Conservation (phyloP, 495 filamentous ascomycete genomes). For the Lasiosphaeria ovina region DNA sequence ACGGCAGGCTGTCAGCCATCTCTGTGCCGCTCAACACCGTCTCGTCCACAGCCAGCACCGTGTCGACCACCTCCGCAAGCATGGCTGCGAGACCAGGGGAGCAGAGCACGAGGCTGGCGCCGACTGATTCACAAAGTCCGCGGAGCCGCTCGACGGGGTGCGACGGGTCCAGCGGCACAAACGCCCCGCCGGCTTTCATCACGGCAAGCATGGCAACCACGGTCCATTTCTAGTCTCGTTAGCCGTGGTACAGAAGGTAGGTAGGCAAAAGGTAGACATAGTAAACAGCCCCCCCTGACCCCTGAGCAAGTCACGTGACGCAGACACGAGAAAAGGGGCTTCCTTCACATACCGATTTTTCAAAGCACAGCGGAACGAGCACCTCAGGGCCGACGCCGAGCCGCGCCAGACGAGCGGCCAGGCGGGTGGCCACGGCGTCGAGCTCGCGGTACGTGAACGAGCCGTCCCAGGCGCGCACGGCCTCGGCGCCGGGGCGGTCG, state of each 20-base stretch:
- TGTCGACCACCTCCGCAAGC: constrained; percentile 7
- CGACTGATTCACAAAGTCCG: constrained; percentile 40
- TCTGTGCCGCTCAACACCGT: not conserved
- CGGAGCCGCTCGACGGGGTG: constrained; percentile 51
- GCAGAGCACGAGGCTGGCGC: constrained; percentile 37
- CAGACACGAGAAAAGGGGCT: constrained; percentile 34
- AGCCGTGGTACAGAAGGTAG: not conserved
- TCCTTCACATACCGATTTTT: constrained; percentile 47
- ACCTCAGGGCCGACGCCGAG: constrained; percentile 51
- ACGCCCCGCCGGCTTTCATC: constrained; percentile 56
- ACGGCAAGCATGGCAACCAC: constrained; percentile 56
- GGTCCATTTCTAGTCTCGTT: constrained; percentile 36
- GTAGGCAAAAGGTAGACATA: too few species aligned
- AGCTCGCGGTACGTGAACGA: constrained; percentile 52
- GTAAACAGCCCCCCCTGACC: too few species aligned
- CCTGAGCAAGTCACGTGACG: not conserved
- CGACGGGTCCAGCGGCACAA: constrained; percentile 55
- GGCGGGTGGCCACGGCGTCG: constrained; percentile 38
- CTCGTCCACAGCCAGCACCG: constrained; percentile 5
- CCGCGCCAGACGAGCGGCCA: constrained; percentile 43
- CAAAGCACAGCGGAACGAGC: constrained; percentile 55
- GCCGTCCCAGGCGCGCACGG: constrained; percentile 52
- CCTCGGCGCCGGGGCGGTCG: constrained; percentile 18
- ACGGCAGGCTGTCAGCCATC: not conserved
- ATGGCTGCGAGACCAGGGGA: constrained; percentile 15